Conservation (phyloP, 2,329 filamentous ascomycete genomes). For the Aureobasidium pullulans region DNA sequence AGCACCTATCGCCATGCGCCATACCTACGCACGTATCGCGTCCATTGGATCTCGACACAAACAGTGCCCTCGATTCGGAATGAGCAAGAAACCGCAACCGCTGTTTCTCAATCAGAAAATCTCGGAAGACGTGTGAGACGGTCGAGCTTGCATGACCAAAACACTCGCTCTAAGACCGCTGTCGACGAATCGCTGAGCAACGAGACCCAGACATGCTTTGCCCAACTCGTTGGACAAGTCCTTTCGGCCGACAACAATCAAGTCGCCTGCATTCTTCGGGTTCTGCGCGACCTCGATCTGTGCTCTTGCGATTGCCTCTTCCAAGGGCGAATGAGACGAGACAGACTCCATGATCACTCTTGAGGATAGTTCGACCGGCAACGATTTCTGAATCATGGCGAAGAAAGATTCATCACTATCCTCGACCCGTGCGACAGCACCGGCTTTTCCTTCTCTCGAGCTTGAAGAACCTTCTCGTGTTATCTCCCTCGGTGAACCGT, state of each 20-base stretch:
- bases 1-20: background rate
- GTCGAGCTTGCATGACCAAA: constrained; percentile 59
- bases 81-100: background rate
- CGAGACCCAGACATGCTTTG: constrained; percentile 49
- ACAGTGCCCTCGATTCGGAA: background rate
- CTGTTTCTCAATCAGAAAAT: background rate
- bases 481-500: background rate
- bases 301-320: constrained; percentile 47
- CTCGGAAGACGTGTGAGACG: background rate
- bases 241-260: constrained; percentile 59
- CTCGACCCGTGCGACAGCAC: background rate
- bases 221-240: constrained; percentile 32
- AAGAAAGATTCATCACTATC: constrained; percentile 51
- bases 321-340: constrained; percentile 33
- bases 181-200: constrained; percentile 54
- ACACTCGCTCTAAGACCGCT: constrained; percentile 58
- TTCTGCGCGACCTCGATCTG: constrained; percentile 53
- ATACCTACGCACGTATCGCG: background rate
- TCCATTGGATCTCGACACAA: background rate
- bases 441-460: background rate
- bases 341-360: constrained; percentile 54
- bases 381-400: constrained; percentile 47
- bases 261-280: constrained; percentile 60
- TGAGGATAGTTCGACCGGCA: constrained; percentile 43
- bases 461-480: background rate